phyloP scores from a whole-genome alignment of 2,329 filamentous ascomycete genomes.

The Trichoderma brevicompactum region DNA sequence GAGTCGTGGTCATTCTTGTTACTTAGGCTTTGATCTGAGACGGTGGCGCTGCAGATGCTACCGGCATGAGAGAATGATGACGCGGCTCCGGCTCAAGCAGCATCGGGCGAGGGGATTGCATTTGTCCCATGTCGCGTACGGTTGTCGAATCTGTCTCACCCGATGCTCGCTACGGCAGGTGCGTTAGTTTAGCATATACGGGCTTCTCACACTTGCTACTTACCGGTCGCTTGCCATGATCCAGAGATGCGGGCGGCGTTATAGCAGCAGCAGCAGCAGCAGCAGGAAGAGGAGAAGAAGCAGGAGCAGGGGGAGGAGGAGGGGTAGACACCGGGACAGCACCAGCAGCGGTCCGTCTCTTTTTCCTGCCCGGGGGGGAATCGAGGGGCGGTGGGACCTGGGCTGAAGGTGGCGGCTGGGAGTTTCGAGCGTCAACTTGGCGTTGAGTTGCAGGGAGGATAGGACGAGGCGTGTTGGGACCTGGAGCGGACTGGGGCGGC shows the following conservation, averaged over 20 bases:
- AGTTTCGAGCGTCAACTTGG: constrained; percentile 2
- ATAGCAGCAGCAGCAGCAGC: neutral
- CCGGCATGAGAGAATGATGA: constrained; percentile 17
- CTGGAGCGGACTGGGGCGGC: constrained; percentile 30
- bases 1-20: neutral
- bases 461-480: constrained; percentile 20
- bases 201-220: neutral
- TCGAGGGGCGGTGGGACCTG: neutral
- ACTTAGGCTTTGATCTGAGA: constrained; percentile 23
- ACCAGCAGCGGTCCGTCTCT: constrained; percentile 7
- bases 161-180: neutral
- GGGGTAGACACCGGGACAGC: constrained; percentile 11
- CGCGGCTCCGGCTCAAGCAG: constrained; percentile 20
- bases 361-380: constrained; percentile 21
- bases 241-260: neutral
- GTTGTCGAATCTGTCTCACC: neutral
- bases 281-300: neutral
- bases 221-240: constrained; percentile 14
- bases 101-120: constrained; percentile 20
- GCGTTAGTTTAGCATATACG: neutral
- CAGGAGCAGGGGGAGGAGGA: neutral
- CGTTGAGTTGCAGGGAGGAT: constrained; percentile 28
- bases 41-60: constrained; percentile 3
- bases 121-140: neutral
- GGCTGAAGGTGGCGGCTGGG: constrained; percentile 9